Evolutionary conservation across 805 yeast species (phyloP), one percentile per base, ranked within the genome.

Genomic region (Kuraishia borneana): DNA sequence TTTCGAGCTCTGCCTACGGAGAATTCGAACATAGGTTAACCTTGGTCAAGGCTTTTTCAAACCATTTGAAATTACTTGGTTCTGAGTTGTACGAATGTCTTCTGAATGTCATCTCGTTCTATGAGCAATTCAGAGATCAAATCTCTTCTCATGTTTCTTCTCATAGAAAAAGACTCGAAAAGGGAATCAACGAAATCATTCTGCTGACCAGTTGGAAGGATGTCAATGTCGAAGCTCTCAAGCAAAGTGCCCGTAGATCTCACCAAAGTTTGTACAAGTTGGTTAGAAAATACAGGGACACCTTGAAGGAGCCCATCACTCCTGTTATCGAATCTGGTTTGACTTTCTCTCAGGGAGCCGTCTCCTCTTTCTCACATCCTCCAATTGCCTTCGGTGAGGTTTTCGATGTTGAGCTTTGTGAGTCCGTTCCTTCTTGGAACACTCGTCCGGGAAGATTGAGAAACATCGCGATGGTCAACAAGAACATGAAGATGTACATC

Each of bases 141-240:
- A 59, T 89, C n/a, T 50, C 53, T 2, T 69, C 66, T 0, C 53
- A 58, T 8, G 48, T 87, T 7, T 46, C 44, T 0, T 48, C 49
- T 1, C 65, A 67, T 1, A 76, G 67, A 51, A 73, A 68, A 45
- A 53, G 57, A 3, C 58, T 89, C 23, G 84, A 78, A 38, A 89
- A 88, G 49, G 85, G 85, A 33, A 71, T 92, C 8, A 67, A 75
- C 23, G 98, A 92, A 38, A 78, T 87, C 3, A 85, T 92, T 29
- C 58, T 84, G 30, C 63, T 92, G 12, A 96, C 98, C 2, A 83
- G 95, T 47, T 94, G 97, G 97, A 87, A 88, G 45, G 99, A 92
- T 58, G 88, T 87, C 9, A 94, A 92, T 48, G 73, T 87, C 30
- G 94, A 83, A 49, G 95, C 98, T 0, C 65, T 92, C 47, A 87